phyloP scores from a whole-genome alignment of 2,329 filamentous ascomycete genomes.

The Pleoardoris graminearum region DNA sequence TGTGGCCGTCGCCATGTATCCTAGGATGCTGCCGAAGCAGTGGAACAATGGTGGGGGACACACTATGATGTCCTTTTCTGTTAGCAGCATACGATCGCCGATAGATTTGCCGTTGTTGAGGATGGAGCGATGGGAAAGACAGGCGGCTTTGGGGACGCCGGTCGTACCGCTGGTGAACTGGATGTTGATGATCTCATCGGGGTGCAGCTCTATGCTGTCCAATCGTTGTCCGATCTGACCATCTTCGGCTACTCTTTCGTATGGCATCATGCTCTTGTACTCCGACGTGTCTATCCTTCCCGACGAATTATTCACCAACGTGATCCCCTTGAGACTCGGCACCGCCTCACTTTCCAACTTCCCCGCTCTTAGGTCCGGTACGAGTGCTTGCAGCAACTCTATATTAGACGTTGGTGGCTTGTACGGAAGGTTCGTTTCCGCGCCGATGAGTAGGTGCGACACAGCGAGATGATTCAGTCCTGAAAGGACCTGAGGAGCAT shows the following conservation, averaged over 20 bases:
- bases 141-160: constrained; percentile 85
- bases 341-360: constrained; percentile 61
- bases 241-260: constrained; percentile 51
- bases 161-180: constrained; percentile 98
- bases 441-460: constrained; percentile 77
- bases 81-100: constrained; percentile 81
- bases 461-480: constrained; percentile 76
- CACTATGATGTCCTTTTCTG: constrained; percentile 68
- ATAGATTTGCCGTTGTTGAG: constrained; percentile 91
- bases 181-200: constrained; percentile 83
- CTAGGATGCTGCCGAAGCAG: constrained; percentile 89
- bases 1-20: constrained; percentile 91
- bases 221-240: constrained; percentile 48
- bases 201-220: constrained; percentile 54
- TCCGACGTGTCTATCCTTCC: constrained; percentile 54
- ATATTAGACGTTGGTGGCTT: constrained; percentile 65
- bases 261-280: constrained; percentile 48
- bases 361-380: constrained; percentile 51
- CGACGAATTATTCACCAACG: constrained; percentile 77
- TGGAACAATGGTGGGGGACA: constrained; percentile 63
- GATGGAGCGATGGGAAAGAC: constrained; percentile 81
- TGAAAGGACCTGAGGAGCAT: constrained; percentile 72
- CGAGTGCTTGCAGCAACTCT: constrained; percentile 58
- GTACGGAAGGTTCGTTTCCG: constrained; percentile 79
- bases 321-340: constrained; percentile 69